Evolutionary conservation across 306 rosid species (phyloP).

Genomic region (barrel medic (Medicago truncatula)): DNA sequence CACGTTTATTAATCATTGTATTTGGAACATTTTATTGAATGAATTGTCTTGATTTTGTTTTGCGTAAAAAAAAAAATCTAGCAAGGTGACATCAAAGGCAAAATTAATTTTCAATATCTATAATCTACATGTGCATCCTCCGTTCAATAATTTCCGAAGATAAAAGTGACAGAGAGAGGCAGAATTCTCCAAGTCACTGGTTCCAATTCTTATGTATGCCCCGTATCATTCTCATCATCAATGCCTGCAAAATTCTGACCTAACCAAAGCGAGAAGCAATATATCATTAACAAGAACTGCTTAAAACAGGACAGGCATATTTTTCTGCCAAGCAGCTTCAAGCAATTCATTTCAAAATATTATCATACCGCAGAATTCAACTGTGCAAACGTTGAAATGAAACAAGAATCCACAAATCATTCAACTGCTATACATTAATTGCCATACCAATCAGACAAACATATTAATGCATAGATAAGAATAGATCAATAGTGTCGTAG

Average conservation of each 20-base stretch:
- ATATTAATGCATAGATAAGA: conserved; percentile 9
- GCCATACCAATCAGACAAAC: neutral
- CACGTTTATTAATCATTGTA: too few species aligned
- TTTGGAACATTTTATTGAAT: too few species aligned
- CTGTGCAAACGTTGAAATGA: conserved; percentile 30
- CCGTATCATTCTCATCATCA: conserved; percentile 30
- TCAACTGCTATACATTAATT: conserved; percentile 12
- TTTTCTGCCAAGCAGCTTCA: conserved; percentile 17
- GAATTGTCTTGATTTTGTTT: too few species aligned
- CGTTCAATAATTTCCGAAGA: conserved; percentile 49
- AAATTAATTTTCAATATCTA: conserved; percentile 38
- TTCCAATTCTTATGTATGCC: conserved; percentile 50
- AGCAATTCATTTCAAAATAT: conserved; percentile 25
- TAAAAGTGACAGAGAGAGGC: conserved; percentile 29
- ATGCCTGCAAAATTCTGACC: conserved; percentile 51
- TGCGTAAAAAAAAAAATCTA: neutral
- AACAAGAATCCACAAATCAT: conserved; percentile 34
- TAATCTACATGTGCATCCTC: conserved; percentile 58
- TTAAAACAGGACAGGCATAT: neutral
- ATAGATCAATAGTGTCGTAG: conserved; percentile 23
- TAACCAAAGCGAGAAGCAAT: conserved; percentile 25
- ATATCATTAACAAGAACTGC: conserved; percentile 18
- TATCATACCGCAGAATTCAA: conserved; percentile 35
- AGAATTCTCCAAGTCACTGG: conserved; percentile 44
- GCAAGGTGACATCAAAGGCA: conserved; percentile 25